Evolutionary conservation across 805 yeast genomes (phyloP).

Genomic region (Teunomyces panamensis): DNA sequence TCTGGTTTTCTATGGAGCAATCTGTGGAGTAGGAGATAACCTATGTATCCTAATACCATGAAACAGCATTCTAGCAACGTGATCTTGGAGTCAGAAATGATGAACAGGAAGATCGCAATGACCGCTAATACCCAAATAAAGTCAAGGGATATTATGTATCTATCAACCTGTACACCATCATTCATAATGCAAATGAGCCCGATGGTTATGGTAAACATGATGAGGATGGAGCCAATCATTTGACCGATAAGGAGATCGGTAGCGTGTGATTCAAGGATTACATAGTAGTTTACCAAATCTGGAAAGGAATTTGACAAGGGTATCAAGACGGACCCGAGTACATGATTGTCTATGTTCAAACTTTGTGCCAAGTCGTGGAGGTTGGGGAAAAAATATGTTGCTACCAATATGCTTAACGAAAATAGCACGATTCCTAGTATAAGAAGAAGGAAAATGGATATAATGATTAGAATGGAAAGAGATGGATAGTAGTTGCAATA

Average conservation of each 20-base stretch:
- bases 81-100: constrained; percentile 33
- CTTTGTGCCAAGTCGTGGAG: constrained; percentile 24
- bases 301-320: constrained; percentile 39
- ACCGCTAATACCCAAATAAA: constrained; percentile 28
- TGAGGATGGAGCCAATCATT: constrained; percentile 32
- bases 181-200: constrained; percentile 26
- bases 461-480: constrained; percentile 1
- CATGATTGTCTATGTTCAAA: constrained; percentile 24
- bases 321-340: constrained; percentile 31
- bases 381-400: constrained; percentile 31
- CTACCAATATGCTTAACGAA: constrained; percentile 31
- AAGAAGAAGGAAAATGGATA: constrained; percentile 11
- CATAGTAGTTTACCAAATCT: constrained; percentile 35
- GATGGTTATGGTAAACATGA: constrained; percentile 32
- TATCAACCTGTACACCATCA: constrained; percentile 21
- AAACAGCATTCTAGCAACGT: constrained; percentile 27
- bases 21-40: constrained; percentile 23
- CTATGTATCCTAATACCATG: constrained; percentile 22
- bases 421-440: constrained; percentile 16
- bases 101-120: constrained; percentile 22
- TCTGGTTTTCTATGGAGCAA: constrained; percentile 8
- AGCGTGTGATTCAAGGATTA: constrained; percentile 25
- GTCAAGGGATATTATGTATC: constrained; percentile 20
- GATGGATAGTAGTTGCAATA: constrained; percentile 26
- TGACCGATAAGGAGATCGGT: constrained; percentile 38